Percentiles rank a stretch among this genome's conserved stretches.
These are phyloP conservation scores for Limnanthes douglasii DNA, from an alignment of 345 rosid genomes.

Conservation along the genomic window DNA sequence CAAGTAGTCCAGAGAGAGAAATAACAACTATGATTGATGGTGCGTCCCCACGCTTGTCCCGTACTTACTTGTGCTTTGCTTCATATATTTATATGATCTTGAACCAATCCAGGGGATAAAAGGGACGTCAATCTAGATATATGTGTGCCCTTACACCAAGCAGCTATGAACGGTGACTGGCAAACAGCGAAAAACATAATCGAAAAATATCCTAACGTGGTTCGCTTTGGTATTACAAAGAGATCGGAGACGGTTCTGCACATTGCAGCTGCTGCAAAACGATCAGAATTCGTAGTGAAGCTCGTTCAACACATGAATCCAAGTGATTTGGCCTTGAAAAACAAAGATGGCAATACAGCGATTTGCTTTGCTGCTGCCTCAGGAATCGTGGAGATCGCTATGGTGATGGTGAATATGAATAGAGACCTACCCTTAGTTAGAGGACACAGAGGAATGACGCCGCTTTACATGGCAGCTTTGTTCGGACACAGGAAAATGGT, in stretches of 20 bases:
- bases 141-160: slow-evolving; percentile 14
- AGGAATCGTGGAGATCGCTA: slow-evolving; percentile 17
- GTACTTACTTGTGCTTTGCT: too few relatives aligned
- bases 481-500: slow-evolving; percentile 22
- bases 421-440: slow-evolving; percentile 11
- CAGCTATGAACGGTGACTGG: slow-evolving; percentile 31
- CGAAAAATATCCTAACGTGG: slow-evolving; percentile 10
- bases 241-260: slow-evolving; percentile 22
- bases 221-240: too few relatives aligned
- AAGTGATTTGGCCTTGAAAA: slow-evolving; percentile 10
- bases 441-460: slow-evolving; percentile 17
- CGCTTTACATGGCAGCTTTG: slow-evolving; percentile 22
- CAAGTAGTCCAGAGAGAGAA: too few relatives aligned
- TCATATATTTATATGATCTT: too few relatives aligned
- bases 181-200: slow-evolving; percentile 17
- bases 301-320: slow-evolving; percentile 10
- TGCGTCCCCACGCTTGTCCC: too few relatives aligned
- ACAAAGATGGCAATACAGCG: slow-evolving; percentile 13
- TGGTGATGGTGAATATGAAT: slow-evolving; percentile 19
- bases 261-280: slow-evolving; percentile 26
- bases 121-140: neutral
- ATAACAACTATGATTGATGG: too few relatives aligned
- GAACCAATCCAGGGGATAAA: too few relatives aligned
- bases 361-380: slow-evolving; percentile 23
- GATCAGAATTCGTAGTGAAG: slow-evolving; percentile 15